Evolutionary conservation across 352 stramenopile genomes (phyloP).

Genomic region (Phytophthora syringae): DNA sequence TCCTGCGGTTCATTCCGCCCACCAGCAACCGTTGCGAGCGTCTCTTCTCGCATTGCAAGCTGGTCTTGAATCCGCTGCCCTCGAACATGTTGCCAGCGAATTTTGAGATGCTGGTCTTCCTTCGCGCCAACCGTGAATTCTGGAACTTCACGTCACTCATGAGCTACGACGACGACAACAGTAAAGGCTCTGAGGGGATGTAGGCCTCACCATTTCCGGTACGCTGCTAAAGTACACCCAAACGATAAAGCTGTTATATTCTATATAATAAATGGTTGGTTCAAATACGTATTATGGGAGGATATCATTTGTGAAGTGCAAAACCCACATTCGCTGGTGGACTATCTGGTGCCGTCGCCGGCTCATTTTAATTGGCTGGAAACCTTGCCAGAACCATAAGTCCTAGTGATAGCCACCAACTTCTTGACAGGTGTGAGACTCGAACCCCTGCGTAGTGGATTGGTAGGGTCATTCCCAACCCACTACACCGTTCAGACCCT

Average conservation of each 20-base stretch:
- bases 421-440: conserved; percentile 9
- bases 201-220: neutral
- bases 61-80: conserved; percentile 8
- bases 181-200: neutral
- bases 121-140: conserved; percentile 19
- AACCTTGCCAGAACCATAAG: neutral
- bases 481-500: conserved; percentile 8
- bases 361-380: neutral
- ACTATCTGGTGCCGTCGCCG: neutral
- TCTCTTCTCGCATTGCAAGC: conserved; percentile 27
- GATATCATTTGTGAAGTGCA: neutral
- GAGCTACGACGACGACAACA: neutral
- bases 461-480: conserved; percentile 14
- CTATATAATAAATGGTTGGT: neutral
- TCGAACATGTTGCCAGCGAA: conserved; percentile 10
- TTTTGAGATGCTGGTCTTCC: conserved; percentile 29
- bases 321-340: neutral
- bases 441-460: neutral
- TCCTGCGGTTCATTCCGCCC: conserved; percentile 1
- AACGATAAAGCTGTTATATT: neutral
- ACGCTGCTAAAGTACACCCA: no score
- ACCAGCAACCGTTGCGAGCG: conserved; percentile 20
- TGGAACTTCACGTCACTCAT: conserved; percentile 12
- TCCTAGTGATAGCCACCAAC: conserved; percentile 16
- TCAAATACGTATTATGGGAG: neutral